phyloP scores from a whole-genome alignment of 768 basidiomycete species.

The Lentinus brumalis region DNA sequence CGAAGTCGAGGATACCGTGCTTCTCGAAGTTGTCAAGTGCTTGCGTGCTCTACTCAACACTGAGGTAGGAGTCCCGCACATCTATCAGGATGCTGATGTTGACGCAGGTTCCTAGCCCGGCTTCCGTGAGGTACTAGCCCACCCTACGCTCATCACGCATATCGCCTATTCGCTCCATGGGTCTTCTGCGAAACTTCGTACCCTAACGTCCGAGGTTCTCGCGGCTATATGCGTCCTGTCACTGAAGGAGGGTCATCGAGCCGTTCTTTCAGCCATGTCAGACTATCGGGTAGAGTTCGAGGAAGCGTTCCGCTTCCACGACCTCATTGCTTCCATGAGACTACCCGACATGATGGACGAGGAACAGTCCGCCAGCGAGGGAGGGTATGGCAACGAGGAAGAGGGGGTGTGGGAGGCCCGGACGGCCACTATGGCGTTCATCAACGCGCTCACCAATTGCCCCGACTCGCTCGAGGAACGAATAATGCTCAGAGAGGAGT shows the following conservation, averaged over 20 bases:
- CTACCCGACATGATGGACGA: constrained; percentile 49
- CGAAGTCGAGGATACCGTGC: constrained; percentile 67
- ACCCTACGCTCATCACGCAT: constrained; percentile 67
- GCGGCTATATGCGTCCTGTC: constrained; percentile 84
- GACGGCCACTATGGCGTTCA: constrained; percentile 69
- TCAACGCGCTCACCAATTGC: constrained; percentile 79
- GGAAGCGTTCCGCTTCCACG: constrained; percentile 81
- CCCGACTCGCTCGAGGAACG: constrained; percentile 80
- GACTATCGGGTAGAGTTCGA: constrained; percentile 74
- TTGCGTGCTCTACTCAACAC: constrained; percentile 84
- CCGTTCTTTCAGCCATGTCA: constrained; percentile 76
- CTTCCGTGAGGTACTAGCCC: constrained; percentile 65
- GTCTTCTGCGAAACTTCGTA: constrained; percentile 67
- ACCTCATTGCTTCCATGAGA: constrained; percentile 63
- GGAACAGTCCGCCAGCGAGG: constrained; percentile 34
- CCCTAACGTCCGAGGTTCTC: constrained; percentile 73
- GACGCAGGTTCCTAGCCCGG: constrained; percentile 53
- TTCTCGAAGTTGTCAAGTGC: constrained; percentile 78
- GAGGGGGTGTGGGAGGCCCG: constrained; percentile 83
- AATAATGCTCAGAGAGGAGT: constrained; percentile 78
- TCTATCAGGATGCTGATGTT: constrained; percentile 1
- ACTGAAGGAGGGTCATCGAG: constrained; percentile 66
- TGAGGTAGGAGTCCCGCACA: constrained; percentile 52
- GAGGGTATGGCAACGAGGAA: constrained; percentile 48
- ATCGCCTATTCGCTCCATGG: constrained; percentile 72